Evolutionary conservation across 106 monocot genomes (phyloP).

Genomic region (Dendrobium officinale): DNA sequence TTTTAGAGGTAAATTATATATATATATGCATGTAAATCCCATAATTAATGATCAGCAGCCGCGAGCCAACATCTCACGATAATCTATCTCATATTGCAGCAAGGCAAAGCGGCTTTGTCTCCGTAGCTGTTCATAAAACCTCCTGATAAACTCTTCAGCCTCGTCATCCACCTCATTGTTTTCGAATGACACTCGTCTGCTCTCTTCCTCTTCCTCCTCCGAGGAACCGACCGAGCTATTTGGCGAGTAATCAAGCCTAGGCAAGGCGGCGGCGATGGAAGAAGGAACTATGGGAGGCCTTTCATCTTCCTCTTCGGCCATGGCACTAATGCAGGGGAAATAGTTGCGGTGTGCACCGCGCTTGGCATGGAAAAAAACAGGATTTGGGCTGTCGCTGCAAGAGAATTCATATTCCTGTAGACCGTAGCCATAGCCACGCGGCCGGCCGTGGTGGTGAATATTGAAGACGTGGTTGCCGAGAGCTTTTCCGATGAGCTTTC

Average conservation of each 20-base stretch:
- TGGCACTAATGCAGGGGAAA: conserved; percentile 32
- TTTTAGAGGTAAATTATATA: too few relatives aligned
- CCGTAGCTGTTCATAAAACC: conserved; percentile 41
- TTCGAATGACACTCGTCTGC: not conserved
- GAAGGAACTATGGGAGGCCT: not conserved
- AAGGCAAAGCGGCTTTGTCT: conserved; percentile 19
- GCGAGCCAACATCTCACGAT: conserved; percentile 21
- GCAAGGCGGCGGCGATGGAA: not conserved
- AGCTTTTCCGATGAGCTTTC: conserved; percentile 35
- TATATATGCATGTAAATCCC: too few relatives aligned
- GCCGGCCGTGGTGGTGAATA: conserved; percentile 12
- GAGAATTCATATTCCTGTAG: conserved; percentile 50
- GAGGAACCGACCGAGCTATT: not conserved
- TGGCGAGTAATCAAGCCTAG: conserved; percentile 17
- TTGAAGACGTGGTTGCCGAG: conserved; percentile 15
- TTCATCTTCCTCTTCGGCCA: not conserved
- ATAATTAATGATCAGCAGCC: not conserved
- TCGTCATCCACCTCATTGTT: conserved; percentile 26
- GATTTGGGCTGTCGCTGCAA: conserved; percentile 43
- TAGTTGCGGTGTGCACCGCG: conserved; percentile 1
- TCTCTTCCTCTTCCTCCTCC: not conserved
- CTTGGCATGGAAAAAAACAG: conserved; percentile 16
- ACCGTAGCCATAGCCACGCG: conserved; percentile 8
- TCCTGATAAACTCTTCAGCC: conserved; percentile 47
- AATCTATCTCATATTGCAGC: conserved; percentile 24